These are phyloP conservation scores for Fraxinus sp. DNA, from an alignment of 305 asterid genomes.

Conservation along the genomic window DNA sequence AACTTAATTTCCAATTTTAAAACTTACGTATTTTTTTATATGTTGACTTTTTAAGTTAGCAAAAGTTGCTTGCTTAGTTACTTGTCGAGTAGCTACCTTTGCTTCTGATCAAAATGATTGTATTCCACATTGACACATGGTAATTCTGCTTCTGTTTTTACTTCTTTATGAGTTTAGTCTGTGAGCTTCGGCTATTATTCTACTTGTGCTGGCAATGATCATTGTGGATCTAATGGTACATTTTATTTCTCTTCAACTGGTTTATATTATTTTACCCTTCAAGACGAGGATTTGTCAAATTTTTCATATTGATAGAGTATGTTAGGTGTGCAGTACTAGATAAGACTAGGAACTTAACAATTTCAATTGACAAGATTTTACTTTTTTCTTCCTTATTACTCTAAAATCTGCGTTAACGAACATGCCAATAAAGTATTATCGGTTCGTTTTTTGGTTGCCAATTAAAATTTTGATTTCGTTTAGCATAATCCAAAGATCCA, in stretches of 20 bases:
- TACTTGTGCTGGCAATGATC: constrained; percentile 81
- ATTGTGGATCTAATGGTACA: constrained; percentile 88
- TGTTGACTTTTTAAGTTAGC: not conserved
- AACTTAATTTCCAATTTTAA: not conserved
- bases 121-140: not conserved
- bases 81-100: constrained; percentile 11
- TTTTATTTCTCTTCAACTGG: constrained; percentile 3
- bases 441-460: not conserved
- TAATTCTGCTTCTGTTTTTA: constrained; percentile 1
- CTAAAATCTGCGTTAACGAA: not conserved
- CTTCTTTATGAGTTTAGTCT: constrained; percentile 45
- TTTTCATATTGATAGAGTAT: not conserved
- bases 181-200: constrained; percentile 91
- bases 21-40: not conserved
- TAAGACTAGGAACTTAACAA: not conserved
- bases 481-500: constrained; percentile 4
- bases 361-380: not conserved
- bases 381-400: not conserved
- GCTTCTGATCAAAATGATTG: constrained; percentile 6
- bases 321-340: not conserved
- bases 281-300: not conserved
- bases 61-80: not conserved
- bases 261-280: constrained; percentile 1
- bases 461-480: not conserved
- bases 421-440: not conserved